Conservation (phyloP, 208 protist genomes). For the Leishmania aethiopica region DNA sequence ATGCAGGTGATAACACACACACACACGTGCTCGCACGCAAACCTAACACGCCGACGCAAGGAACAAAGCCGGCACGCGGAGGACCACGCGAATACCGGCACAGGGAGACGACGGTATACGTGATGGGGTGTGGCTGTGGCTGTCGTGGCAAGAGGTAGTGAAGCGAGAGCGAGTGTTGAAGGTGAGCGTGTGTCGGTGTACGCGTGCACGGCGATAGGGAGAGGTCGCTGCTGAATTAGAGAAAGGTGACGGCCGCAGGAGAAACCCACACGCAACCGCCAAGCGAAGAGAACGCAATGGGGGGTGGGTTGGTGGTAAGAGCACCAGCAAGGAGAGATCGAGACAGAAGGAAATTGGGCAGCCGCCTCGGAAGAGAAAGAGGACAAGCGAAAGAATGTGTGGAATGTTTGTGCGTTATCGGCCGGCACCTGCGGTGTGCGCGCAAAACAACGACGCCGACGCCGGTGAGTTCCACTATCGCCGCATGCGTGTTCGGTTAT, state of each 20-base stretch:
- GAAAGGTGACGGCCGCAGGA: background rate
- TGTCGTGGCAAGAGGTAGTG: background rate
- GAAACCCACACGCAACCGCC: background rate
- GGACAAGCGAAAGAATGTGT: background rate
- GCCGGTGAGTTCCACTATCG: background rate
- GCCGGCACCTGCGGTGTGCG: background rate
- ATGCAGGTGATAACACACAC: background rate
- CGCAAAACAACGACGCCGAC: background rate
- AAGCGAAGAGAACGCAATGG: background rate
- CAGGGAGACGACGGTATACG: constrained; percentile 10
- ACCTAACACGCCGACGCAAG: background rate
- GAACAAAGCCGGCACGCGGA: background rate
- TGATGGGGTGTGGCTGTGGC: background rate
- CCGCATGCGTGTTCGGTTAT: background rate
- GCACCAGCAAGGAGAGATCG: background rate
- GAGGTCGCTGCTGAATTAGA: background rate
- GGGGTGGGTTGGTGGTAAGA: background rate
- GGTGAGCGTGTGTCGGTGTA: background rate
- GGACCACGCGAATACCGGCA: background rate
- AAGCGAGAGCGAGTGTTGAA: background rate
- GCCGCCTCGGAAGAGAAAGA: too few species aligned
- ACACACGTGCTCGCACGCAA: background rate
- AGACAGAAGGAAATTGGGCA: background rate
- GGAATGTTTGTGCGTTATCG: background rate
- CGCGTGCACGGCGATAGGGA: background rate